Evolutionary conservation across 441 rosid genomes (phyloP).

Genomic region (Capsella rubella): DNA sequence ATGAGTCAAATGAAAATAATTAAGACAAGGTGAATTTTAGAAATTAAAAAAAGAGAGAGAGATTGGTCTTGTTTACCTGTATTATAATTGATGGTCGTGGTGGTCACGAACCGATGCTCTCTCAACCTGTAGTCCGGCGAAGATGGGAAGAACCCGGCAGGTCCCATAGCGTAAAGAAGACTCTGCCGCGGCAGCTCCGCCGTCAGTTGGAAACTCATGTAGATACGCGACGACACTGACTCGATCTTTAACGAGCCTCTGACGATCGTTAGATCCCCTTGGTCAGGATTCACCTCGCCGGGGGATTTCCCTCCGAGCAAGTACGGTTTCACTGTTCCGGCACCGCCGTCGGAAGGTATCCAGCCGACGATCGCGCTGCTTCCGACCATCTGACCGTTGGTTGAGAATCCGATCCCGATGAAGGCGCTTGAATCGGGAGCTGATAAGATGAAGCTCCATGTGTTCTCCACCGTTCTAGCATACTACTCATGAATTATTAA

Average conservation of each 20-base stretch:
- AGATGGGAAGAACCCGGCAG: conserved; percentile 51
- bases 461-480: conserved; percentile 41
- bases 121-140: conserved; percentile 51
- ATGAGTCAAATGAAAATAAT: conserved; percentile 6
- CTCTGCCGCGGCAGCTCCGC: conserved; percentile 50
- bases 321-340: conserved; percentile 52
- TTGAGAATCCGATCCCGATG: conserved; percentile 80
- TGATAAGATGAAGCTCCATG: conserved; percentile 84
- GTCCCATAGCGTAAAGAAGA: conserved; percentile 72
- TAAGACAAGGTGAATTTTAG: neutral
- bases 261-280: conserved; percentile 55
- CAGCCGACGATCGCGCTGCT: conserved; percentile 87
- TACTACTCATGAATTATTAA: conserved; percentile 41
- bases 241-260: conserved; percentile 47
- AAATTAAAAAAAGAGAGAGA: neutral
- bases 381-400: conserved; percentile 64
- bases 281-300: conserved; percentile 55
- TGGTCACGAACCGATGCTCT: conserved; percentile 56
- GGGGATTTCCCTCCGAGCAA: conserved; percentile 55
- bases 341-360: conserved; percentile 51
- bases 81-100: conserved; percentile 60
- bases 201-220: conserved; percentile 69
- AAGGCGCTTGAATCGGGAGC: conserved; percentile 54
- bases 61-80: conserved; percentile 56
- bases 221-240: conserved; percentile 57